Conservation (phyloP, 1,284 basidiomycete genomes). For the Tremellales sp. region DNA sequence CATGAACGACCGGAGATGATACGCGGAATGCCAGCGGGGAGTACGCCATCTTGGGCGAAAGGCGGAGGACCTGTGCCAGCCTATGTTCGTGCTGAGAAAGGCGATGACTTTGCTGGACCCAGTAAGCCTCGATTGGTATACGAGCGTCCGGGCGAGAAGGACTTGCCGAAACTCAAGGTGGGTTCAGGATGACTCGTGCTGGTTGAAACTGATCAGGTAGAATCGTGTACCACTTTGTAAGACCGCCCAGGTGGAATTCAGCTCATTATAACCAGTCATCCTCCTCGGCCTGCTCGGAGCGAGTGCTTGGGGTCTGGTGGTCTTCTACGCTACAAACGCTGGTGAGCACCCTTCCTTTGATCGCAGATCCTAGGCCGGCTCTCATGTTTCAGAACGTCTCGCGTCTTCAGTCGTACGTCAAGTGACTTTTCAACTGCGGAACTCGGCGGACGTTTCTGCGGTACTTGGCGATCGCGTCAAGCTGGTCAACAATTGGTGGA, state of each 20-base stretch:
- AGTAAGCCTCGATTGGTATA: conserved; percentile 40
- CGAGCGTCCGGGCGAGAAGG: conserved; percentile 30
- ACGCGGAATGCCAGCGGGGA: conserved; percentile 25
- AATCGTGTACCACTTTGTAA: conserved; percentile 33
- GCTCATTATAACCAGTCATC: conserved; percentile 23
- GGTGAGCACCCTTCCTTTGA: no score
- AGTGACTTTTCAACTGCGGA: conserved; percentile 45
- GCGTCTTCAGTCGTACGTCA: conserved; percentile 44
- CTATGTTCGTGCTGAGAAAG: conserved; percentile 32
- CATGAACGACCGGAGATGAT: conserved; percentile 29
- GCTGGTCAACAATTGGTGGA: conserved; percentile 41
- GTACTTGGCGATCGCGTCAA: conserved; percentile 39
- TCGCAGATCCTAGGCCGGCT: neutral
- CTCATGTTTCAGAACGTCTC: conserved; percentile 35
- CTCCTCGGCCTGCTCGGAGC: conserved; percentile 34
- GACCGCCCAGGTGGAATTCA: conserved; percentile 6
- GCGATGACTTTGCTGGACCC: conserved; percentile 32
- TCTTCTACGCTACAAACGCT: conserved; percentile 47
- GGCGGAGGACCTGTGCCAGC: conserved; percentile 1
- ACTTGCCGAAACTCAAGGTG: conserved; percentile 39
- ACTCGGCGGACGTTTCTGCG: conserved; percentile 36
- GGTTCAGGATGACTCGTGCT: conserved; percentile 15
- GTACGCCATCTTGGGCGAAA: neutral
- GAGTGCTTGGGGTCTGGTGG: conserved; percentile 41
- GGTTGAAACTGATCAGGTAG: conserved; percentile 8